Base-by-base conservation (phyloP, 1,284 basidiomycete genomes). In the Pseudozyma thailandica region DNA sequence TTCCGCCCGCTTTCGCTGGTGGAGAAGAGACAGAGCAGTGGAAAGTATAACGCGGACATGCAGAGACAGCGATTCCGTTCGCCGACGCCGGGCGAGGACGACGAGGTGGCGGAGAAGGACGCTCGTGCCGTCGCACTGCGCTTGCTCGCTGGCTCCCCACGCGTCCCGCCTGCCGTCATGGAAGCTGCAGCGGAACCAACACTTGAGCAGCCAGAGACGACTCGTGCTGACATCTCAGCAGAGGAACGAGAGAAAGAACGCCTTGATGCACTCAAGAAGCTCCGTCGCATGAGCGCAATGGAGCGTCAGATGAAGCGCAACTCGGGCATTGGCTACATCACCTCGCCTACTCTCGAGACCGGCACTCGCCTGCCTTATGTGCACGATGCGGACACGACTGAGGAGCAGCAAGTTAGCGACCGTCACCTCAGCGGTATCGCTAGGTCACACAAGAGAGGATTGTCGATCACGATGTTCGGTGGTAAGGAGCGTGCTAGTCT, bases 281-380 rank as follows among this genome's bases (percentile, higher is more conserved):
- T 66, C 4, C 58, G 62, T 4, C 50, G 62, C 0, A 72, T 72
- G 69, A 72, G 69, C 42, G 62, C 69, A 1, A 26, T 58, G 23
- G 69, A 72, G 37, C 62, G 69, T n/a, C 53, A 72, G 48, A 50
- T 28, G 51, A 72, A 72, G 21, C 53, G 69, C 23, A 72, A 31
- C 38, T 72, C 69, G 21, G 69, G 69, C 5, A 72, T 72, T 45
- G 69, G 50, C 6, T 72, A 72, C 51, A 72, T 72, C 31, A 65
- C 56, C 7, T 60, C 61, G 10, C 35, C 42, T 13, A n/a, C 38
- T n/a, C 37, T 30, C 12, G 49, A 28, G 12, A 43, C 20, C 12
- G 66, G 45, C 23, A 18, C 66, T 15, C 44, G 68, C 0, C 28
- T 64, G 18, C 37, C 53, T 0, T 60, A 64, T 28, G 47, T 64